Conservation (phyloP, 805 yeast genomes). For the Starmerella vitae region DNA sequence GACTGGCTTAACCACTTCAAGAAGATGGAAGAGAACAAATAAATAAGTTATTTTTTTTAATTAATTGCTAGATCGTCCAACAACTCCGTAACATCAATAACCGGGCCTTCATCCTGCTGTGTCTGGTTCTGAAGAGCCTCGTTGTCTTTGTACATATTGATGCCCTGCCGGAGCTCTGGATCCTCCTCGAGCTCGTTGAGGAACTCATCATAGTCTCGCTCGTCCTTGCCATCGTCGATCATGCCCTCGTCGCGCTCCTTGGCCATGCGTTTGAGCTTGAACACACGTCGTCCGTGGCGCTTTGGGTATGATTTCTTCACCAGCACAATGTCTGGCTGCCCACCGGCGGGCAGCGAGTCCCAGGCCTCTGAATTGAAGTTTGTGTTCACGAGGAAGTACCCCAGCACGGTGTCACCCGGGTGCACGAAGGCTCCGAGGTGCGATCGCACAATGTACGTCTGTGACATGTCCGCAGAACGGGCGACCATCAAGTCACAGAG, state of each 20-base stretch:
- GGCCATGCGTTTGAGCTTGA: slow-evolving; percentile 97
- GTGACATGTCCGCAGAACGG: slow-evolving; percentile 65
- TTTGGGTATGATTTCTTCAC: slow-evolving; percentile 80
- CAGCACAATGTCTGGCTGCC: slow-evolving; percentile 61
- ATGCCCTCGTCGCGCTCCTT: slow-evolving; percentile 46
- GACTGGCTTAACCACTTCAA: too few relatives aligned
- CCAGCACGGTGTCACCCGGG: slow-evolving; percentile 87
- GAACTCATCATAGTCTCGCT: slow-evolving; percentile 88
- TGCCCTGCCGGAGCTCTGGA: slow-evolving; percentile 77
- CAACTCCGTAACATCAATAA: slow-evolving; percentile 78
- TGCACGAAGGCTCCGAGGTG: slow-evolving; percentile 84
- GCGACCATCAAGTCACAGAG: slow-evolving; percentile 78
- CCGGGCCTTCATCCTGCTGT: slow-evolving; percentile 69
- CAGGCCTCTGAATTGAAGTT: slow-evolving; percentile 46
- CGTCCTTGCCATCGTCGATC: slow-evolving; percentile 65
- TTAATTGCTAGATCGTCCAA: slow-evolving; percentile 69
- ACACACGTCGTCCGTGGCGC: slow-evolving; percentile 57
- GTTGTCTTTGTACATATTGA: slow-evolving; percentile 69
- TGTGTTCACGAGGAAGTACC: slow-evolving; percentile 67
- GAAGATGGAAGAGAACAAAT: not conserved
- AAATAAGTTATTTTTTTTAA: slow-evolving; percentile 36
- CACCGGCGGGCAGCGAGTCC: slow-evolving; percentile 30
- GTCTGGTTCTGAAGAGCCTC: slow-evolving; percentile 17
- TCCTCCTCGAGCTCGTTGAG: slow-evolving; percentile 96
- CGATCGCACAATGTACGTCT: slow-evolving; percentile 62